phyloP scores from a whole-genome alignment of 2,329 filamentous ascomycete genomes.

The Fusarium compactum region DNA sequence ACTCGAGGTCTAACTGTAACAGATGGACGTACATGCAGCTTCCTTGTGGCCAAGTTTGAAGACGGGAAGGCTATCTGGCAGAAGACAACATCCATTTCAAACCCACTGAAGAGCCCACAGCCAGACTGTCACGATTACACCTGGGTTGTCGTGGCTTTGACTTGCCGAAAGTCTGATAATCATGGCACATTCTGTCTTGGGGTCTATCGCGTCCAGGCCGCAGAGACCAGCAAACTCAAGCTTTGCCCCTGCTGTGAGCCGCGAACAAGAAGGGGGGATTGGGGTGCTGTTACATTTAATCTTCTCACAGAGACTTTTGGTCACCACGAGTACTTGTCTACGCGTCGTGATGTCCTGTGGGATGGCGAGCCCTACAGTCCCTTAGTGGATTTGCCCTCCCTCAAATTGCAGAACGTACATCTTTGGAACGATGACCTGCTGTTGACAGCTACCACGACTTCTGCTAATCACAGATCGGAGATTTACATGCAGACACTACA shows the following conservation, averaged over 20 bases:
- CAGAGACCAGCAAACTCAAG: not conserved
- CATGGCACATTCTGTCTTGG: constrained; percentile 34
- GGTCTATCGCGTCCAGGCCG: constrained; percentile 17
- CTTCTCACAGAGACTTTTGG: constrained; percentile 29
- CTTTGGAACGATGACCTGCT: constrained; percentile 35
- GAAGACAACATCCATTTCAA: constrained; percentile 13
- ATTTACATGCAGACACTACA: constrained; percentile 15
- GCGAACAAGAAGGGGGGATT: constrained; percentile 17
- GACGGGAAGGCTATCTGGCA: constrained; percentile 13
- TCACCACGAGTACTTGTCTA: constrained; percentile 19
- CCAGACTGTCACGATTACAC: not conserved
- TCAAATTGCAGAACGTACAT: constrained; percentile 2
- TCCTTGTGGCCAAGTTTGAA: constrained; percentile 32
- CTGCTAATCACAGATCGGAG: not conserved
- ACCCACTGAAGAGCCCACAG: constrained; percentile 10
- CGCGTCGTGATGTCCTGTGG: constrained; percentile 17
- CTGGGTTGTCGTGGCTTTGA: not conserved
- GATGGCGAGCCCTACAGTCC: not conserved
- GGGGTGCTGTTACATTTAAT: constrained; percentile 38
- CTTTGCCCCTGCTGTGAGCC: constrained; percentile 19
- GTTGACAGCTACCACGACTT: not conserved
- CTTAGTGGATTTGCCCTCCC: not conserved
- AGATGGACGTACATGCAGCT: constrained; percentile 14
- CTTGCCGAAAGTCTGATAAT: constrained; percentile 26
- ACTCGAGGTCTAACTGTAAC: not conserved